Base-by-base conservation (phyloP, 345 rosid genomes). In the Physaria fendleri region DNA sequence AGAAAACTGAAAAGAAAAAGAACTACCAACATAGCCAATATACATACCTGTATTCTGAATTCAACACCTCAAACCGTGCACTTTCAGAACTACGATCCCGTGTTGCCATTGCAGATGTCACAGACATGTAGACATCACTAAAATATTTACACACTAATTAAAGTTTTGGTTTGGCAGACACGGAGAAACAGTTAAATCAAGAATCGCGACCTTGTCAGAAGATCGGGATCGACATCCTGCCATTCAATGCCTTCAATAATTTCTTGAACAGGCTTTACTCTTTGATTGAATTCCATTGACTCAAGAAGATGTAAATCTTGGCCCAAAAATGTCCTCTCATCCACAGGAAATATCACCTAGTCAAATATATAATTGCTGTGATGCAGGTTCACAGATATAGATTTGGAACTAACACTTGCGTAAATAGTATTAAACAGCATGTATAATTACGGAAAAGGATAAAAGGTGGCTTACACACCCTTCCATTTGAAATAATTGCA, bases 11-110 rank as follows among this genome's bases (percentile, higher is more conserved):
- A 48, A 56, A 25, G 53, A 41, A 40, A 58, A 43, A 39, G 15
- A 48, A 6, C 45, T 57, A 17, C 44, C 52, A 50, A 58, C 29
- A 22, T 13, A 15, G 44, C 54, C 56, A 20, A 46, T 51, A 43
- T 49, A 9, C 45, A 52, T 83, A 83, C 99, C 99, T 87, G 64
- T 83, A 72, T 18, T 90, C 78, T 28, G 87, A 79, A 78, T 58
- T 79, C 82, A 93, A 77, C 69, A 93, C 54, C 77, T 93, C 99
- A 45, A 93, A 93, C 7, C 90, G 88, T 35, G 97, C 99, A 75
- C 85, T 83, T 79, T 93, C 99, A 71, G 95, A 77, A 74, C 95
- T 80, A 69, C 99, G 84, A 57, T 90, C 95, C 24, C 97, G 78
- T 62, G 77, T 71, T n/a, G 96, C 84, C 91, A 93, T 82, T 71